These are phyloP conservation scores for Tetrahymena borealis DNA, from an alignment of 73 alveolate species.

Conservation along the genomic window DNA sequence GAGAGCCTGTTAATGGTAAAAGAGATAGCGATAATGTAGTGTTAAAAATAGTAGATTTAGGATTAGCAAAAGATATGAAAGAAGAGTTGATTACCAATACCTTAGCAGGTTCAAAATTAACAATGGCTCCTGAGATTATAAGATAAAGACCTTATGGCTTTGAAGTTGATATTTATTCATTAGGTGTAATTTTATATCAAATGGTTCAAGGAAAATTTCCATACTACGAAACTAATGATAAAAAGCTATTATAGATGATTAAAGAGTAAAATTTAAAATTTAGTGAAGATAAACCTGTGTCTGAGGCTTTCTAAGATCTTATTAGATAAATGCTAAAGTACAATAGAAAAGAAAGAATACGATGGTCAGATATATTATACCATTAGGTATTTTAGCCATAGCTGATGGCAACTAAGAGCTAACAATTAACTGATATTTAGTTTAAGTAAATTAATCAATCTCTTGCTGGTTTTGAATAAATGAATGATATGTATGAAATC, in stretches of 20 bases:
- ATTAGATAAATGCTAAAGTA: not conserved
- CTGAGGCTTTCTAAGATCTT: not conserved
- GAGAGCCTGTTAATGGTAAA: not conserved
- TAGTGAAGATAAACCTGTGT: not conserved
- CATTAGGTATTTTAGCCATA: not conserved
- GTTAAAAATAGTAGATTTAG: not conserved
- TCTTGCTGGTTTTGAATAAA: not conserved
- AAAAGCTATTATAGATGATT: not conserved
- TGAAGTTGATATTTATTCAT: not conserved
- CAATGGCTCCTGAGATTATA: not conserved
- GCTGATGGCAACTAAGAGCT: not conserved
- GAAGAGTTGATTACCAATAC: not conserved
- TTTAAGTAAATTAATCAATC: not conserved
- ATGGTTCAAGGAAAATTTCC: not conserved
- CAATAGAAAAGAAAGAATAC: not conserved
- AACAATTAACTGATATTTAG: not conserved
- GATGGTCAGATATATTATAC: not conserved
- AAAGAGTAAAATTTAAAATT: not conserved
- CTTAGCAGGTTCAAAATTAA: not conserved
- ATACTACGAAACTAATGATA: not conserved
- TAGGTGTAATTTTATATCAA: not conserved
- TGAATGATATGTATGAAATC: not conserved
- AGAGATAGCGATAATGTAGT: not conserved
- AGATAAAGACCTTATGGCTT: not conserved
- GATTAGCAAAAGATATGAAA: not conserved